Evolutionary conservation across 1,139 yeast species (phyloP).

Genomic region (Meyerozyma elateridarum): DNA sequence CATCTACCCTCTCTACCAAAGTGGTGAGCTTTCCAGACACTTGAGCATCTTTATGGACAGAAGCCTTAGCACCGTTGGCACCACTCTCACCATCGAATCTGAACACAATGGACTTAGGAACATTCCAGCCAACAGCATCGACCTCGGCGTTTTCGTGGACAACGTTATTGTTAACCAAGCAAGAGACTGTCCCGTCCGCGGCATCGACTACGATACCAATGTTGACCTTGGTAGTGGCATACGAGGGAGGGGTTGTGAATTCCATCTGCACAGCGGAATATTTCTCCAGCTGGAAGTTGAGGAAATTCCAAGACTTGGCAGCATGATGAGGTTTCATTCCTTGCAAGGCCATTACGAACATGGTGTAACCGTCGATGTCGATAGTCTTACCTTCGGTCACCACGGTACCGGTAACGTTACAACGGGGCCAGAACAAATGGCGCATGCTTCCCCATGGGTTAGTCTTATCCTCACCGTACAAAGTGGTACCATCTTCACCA

Average conservation of each 20-base stretch:
- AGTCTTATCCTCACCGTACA: constrained; percentile 73
- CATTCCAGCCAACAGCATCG: constrained; percentile 92
- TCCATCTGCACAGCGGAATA: constrained; percentile 86
- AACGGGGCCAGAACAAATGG: constrained; percentile 95
- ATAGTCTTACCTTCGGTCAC: constrained; percentile 23
- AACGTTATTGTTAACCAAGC: constrained; percentile 63
- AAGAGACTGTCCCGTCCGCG: constrained; percentile 59
- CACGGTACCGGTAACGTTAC: constrained; percentile 62
- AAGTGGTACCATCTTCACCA: constrained; percentile 81
- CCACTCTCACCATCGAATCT: constrained; percentile 44
- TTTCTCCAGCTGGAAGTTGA: constrained; percentile 78
- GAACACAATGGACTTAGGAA: constrained; percentile 66
- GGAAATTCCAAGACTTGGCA: constrained; percentile 93
- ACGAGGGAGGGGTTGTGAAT: constrained; percentile 88
- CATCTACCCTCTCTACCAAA: constrained; percentile 87
- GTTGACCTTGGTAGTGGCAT: constrained; percentile 76
- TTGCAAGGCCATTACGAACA: constrained; percentile 97
- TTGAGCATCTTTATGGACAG: constrained; percentile 21
- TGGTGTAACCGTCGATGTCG: constrained; percentile 53
- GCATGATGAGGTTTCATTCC: constrained; percentile 99
- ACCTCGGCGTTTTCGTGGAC: constrained; percentile 53
- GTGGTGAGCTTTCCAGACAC: constrained; percentile 52
- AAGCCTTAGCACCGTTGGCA: constrained; percentile 19
- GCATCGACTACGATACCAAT: constrained; percentile 71
- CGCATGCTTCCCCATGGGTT: constrained; percentile 98